Conservation (phyloP, 768 basidiomycete species). For the Stropharia rugosoannulata region DNA sequence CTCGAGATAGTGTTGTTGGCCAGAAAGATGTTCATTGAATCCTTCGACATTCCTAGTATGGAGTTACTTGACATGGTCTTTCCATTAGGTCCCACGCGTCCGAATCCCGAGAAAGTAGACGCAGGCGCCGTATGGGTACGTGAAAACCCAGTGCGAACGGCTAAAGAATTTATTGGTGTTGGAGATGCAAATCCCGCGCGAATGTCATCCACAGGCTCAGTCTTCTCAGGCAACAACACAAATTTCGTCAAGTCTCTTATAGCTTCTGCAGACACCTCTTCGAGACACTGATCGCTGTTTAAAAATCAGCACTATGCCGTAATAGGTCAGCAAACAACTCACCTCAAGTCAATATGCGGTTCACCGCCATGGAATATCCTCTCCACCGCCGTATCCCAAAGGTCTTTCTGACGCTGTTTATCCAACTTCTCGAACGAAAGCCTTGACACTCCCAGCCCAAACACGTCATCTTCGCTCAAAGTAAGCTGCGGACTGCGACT, state of each 20-base stretch:
- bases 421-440: background rate
- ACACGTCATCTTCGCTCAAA: background rate
- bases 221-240: constrained; percentile 37
- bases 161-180: background rate
- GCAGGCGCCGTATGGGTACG: constrained; percentile 27
- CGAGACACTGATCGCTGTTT: constrained; percentile 37
- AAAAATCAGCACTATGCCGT: background rate
- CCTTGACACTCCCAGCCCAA: background rate
- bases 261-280: constrained; percentile 49
- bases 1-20: constrained; percentile 49
- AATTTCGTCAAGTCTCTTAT: constrained; percentile 45
- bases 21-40: constrained; percentile 58
- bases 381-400: constrained; percentile 19
- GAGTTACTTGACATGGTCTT: constrained; percentile 29
- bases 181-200: background rate
- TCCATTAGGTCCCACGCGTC: constrained; percentile 23
- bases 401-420: constrained; percentile 1
- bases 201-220: constrained; percentile 1
- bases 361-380: constrained; percentile 45
- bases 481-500: background rate
- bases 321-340: constrained; percentile 15
- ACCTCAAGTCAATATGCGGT: constrained; percentile 59
- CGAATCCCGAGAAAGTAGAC: constrained; percentile 12
- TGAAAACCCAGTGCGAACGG: constrained; percentile 12
- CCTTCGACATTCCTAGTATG: constrained; percentile 39